Conservation (phyloP, 2,329 filamentous ascomycete genomes). For the Clathrospora elynae region DNA sequence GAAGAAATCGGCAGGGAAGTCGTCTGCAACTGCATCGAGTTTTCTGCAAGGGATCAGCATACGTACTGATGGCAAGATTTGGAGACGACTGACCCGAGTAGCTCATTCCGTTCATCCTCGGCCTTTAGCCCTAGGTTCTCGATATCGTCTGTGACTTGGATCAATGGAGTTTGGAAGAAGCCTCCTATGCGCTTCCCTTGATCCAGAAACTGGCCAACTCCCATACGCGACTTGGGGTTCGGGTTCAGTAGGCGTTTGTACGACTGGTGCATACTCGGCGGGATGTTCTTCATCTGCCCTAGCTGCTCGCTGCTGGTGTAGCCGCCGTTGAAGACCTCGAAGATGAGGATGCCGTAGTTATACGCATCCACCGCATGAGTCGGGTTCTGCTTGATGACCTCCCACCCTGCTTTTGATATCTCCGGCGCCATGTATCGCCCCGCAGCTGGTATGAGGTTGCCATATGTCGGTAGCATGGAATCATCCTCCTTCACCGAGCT, state of each 20-base stretch:
- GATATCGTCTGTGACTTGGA: slow-evolving; percentile 89
- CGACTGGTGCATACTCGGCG: slow-evolving; percentile 83
- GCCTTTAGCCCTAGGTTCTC: slow-evolving; percentile 90
- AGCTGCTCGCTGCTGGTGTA: slow-evolving; percentile 79
- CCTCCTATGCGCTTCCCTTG: slow-evolving; percentile 80
- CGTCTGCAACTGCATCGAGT: slow-evolving; percentile 83
- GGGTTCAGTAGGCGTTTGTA: slow-evolving; percentile 89
- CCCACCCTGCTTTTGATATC: slow-evolving; percentile 86
- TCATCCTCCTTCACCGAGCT: slow-evolving; percentile 97
- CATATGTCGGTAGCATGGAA: slow-evolving; percentile 88
- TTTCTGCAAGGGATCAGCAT: slow-evolving; percentile 56
- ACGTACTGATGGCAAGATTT: not conserved
- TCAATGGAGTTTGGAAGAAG: slow-evolving; percentile 92
- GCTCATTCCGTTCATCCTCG: slow-evolving; percentile 80
- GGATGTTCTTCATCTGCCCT: slow-evolving; percentile 83
- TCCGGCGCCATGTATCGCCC: slow-evolving; percentile 86
- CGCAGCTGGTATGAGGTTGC: slow-evolving; percentile 83
- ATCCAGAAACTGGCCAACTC: slow-evolving; percentile 83
- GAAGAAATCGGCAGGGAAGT: slow-evolving; percentile 98
- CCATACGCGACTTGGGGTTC: slow-evolving; percentile 87
- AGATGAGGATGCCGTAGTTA: slow-evolving; percentile 80
- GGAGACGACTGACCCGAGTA: slow-evolving; percentile 64
- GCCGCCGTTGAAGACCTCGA: slow-evolving; percentile 88
- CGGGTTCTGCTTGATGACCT: slow-evolving; percentile 81
- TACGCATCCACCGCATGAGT: slow-evolving; percentile 85